A percentile compares a stretch with the other conserved stretches of the same genome.
Evolutionary conservation across 78 protist genomes (phyloP).

Genomic region (Emiliania huxleyi): DNA sequence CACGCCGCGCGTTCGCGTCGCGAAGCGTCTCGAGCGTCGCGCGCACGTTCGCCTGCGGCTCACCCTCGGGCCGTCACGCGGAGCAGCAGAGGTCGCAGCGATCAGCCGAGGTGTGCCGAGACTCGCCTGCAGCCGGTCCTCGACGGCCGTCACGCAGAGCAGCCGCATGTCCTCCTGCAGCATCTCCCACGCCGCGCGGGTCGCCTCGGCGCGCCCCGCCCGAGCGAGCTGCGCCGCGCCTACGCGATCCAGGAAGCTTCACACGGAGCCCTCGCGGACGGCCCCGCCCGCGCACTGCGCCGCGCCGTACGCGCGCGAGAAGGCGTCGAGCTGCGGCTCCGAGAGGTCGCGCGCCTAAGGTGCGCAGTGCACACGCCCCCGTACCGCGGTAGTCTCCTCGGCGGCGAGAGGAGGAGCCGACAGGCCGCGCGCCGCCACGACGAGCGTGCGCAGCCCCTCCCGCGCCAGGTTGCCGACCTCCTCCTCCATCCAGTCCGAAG

Average conservation of each 20-base stretch:
- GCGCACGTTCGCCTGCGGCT: slow-evolving; percentile 69
- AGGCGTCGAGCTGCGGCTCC: background rate
- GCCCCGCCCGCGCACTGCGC: slow-evolving; percentile 50
- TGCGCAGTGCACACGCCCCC: no score
- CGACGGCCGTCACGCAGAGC: slow-evolving; percentile 88
- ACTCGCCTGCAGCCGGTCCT: slow-evolving; percentile 69
- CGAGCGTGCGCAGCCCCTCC: slow-evolving; percentile 95
- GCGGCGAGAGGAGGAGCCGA: no score
- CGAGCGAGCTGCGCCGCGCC: slow-evolving; percentile 55
- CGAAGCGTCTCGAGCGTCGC: slow-evolving; percentile 81
- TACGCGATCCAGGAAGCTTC: no score
- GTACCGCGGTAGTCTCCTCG: no score
- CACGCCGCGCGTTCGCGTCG: slow-evolving; percentile 85
- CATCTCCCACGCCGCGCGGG: slow-evolving; percentile 47
- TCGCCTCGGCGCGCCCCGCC: background rate
- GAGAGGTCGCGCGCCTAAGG: background rate
- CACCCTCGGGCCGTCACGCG: background rate
- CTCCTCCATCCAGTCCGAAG: slow-evolving; percentile 89
- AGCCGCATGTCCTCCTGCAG: slow-evolving; percentile 75
- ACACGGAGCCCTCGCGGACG: background rate
- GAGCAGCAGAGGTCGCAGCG: background rate
- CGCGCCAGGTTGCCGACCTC: slow-evolving; percentile 92
- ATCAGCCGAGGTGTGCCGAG: background rate
- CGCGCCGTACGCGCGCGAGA: background rate
- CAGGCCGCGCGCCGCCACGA: slow-evolving; percentile 65